Base-by-base conservation (phyloP, 1,139 yeast species). In the Suhomyces maxii region DNA sequence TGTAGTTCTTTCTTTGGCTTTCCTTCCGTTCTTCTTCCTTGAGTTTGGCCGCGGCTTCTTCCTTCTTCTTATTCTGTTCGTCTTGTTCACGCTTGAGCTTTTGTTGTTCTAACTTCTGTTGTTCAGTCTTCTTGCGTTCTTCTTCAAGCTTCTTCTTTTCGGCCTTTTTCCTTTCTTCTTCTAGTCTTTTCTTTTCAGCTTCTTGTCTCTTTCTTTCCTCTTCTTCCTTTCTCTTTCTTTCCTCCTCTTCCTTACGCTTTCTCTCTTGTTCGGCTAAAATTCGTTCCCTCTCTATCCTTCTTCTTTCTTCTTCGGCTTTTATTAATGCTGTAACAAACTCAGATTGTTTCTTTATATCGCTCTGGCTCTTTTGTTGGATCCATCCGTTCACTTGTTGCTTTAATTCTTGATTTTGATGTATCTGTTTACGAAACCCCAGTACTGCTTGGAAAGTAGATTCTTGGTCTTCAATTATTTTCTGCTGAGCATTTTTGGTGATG, bases 1-100 rank as follows among this genome's bases (percentile, higher is more conserved):
- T 54, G 34, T 49, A 39, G 10, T 47, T 64, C 52, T 49, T 53
- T 41, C 48, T 50, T 28, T 56, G 58, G 14, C 42, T 46, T 31
- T 46, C 40, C 34, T 50, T 41, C 12, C 36, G 25, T 23, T 42
- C 58, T 37, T 54, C 57, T 44, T 53, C 37, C 50, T 37, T 41
- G 70, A 56, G 26, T 55, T 41, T 51, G 45, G 50, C 44, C 14
- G 39, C 42, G 32, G 39, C 41, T 10, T 39, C 47, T 28, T 42
- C 49, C 38, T 47, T 49, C 46, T 41, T 51, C 35, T 49, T 42
- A 36, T 39, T 36, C 34, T 48, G 43, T 39, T 42, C 40, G 30
- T 39, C 48, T 30, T 46, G 51, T 36, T 53, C 56, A 36, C 46
- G 50, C 42, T 47, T 45, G 7, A 43, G 50, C 45, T 42, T 49